These are phyloP conservation scores for Uronychia binucleata DNA, from an alignment of 73 alveolate species.

Conservation along the genomic window DNA sequence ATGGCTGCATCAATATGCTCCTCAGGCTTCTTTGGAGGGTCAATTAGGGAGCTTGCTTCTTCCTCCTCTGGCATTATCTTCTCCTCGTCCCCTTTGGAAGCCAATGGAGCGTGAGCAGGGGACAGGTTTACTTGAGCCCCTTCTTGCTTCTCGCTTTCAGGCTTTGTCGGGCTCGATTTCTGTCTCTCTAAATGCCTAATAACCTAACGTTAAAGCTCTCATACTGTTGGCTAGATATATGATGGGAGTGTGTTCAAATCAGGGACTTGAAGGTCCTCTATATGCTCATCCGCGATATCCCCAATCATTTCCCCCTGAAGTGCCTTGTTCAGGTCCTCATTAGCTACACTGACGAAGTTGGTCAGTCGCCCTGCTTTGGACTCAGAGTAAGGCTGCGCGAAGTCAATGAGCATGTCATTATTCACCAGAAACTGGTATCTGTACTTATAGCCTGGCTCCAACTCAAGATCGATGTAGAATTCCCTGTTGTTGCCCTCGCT, in stretches of 20 bases:
- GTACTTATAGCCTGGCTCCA: constrained; percentile 52
- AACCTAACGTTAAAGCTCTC: neutral
- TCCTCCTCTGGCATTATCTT: neutral
- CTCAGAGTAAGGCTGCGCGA: constrained; percentile 13
- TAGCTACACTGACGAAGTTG: constrained; percentile 3
- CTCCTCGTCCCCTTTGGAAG: neutral
- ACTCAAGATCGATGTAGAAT: constrained; percentile 11
- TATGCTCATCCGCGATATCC: constrained; percentile 1
- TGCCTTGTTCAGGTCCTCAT: neutral
- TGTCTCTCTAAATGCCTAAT: constrained; percentile 7
- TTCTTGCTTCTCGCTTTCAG: neutral
- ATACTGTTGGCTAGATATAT: constrained; percentile 28
- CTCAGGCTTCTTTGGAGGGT: neutral
- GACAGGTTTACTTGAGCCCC: neutral
- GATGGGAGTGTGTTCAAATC: constrained; percentile 23
- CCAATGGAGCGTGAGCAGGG: neutral
- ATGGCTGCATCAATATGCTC: too few species aligned
- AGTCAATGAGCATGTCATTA: constrained; percentile 42
- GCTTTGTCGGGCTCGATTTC: too few species aligned
- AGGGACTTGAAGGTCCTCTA: constrained; percentile 15
- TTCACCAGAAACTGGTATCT: constrained; percentile 52
- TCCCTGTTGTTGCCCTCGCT: neutral
- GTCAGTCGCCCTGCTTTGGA: constrained; percentile 45
- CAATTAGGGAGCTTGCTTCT: neutral
- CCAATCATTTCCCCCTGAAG: neutral